phyloP scores from a whole-genome alignment of 164 flowering plant genomes.

The Tinospora cordifolia region DNA sequence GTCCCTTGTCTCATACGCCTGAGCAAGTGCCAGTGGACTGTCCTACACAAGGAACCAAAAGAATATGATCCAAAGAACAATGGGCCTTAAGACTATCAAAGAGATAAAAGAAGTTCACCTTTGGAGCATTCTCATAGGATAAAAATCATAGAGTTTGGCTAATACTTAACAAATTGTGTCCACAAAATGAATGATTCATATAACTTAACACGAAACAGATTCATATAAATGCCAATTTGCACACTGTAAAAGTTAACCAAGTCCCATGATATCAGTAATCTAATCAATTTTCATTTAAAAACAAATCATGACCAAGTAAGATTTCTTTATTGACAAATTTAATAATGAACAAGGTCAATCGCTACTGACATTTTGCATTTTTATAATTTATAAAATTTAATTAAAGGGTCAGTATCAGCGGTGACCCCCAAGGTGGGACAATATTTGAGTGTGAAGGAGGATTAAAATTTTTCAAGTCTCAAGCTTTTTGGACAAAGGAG shows the following conservation, averaged over 20 bases:
- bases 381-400: neutral
- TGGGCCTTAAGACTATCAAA: neutral
- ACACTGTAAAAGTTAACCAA: neutral
- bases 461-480: neutral
- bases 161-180: neutral
- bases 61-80: conserved; percentile 17
- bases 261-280: neutral
- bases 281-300: neutral
- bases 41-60: conserved; percentile 35
- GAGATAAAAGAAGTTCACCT: neutral
- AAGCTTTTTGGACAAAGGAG: neutral
- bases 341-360: neutral
- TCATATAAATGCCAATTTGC: neutral
- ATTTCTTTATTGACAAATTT: neutral
- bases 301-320: neutral
- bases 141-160: neutral
- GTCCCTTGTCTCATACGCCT: conserved; percentile 83
- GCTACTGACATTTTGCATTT: neutral
- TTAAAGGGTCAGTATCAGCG: neutral
- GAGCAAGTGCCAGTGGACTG: conserved; percentile 98
- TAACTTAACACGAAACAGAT: neutral
- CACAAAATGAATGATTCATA: neutral
- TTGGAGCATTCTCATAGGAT: neutral
- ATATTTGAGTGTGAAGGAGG: neutral
- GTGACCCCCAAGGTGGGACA: neutral